Evolutionary conservation across 768 basidiomycete genomes (phyloP).

Genomic region (Leccinellum luteum): DNA sequence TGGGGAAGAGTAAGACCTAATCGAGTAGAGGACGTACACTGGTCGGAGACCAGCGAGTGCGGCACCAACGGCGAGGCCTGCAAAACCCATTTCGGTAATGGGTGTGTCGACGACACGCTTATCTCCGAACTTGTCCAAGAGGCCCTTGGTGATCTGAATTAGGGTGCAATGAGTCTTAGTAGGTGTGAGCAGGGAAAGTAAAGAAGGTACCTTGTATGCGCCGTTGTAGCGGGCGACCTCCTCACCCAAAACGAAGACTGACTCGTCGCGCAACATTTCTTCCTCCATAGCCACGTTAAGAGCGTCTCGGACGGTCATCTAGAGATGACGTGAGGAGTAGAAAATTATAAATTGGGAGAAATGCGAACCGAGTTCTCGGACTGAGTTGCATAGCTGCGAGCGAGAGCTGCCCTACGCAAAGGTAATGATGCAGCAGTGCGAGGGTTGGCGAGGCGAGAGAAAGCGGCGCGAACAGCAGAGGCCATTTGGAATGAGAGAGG

Average conservation of each 20-base stretch:
- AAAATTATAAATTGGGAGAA: conserved; percentile 14
- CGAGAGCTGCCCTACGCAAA: conserved; percentile 41
- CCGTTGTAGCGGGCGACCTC: conserved; percentile 99
- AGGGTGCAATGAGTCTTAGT: conserved; percentile 11
- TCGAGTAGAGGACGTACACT: conserved; percentile 49
- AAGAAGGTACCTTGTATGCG: conserved; percentile 78
- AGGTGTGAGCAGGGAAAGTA: background rate
- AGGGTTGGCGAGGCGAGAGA: conserved; percentile 58
- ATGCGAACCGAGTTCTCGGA: conserved; percentile 48
- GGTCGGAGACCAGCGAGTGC: conserved; percentile 94
- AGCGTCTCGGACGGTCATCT: conserved; percentile 99
- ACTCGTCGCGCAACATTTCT: conserved; percentile 96
- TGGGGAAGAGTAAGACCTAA: conserved; percentile 6
- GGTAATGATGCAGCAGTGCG: conserved; percentile 43
- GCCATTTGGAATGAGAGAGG: conserved; percentile 43
- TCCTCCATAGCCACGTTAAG: conserved; percentile 99
- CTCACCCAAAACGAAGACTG: conserved; percentile 93
- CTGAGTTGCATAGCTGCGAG: conserved; percentile 66
- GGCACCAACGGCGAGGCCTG: conserved; percentile 93
- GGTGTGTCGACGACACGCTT: conserved; percentile 97
- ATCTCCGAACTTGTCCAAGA: conserved; percentile 98
- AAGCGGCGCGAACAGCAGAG: conserved; percentile 47
- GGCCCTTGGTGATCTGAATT: conserved; percentile 89
- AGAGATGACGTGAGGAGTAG: conserved; percentile 11
- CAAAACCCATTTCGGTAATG: conserved; percentile 98